Base-by-base conservation (phyloP, 2,329 filamentous ascomycete genomes). In the Epichloe gansuensis region DNA sequence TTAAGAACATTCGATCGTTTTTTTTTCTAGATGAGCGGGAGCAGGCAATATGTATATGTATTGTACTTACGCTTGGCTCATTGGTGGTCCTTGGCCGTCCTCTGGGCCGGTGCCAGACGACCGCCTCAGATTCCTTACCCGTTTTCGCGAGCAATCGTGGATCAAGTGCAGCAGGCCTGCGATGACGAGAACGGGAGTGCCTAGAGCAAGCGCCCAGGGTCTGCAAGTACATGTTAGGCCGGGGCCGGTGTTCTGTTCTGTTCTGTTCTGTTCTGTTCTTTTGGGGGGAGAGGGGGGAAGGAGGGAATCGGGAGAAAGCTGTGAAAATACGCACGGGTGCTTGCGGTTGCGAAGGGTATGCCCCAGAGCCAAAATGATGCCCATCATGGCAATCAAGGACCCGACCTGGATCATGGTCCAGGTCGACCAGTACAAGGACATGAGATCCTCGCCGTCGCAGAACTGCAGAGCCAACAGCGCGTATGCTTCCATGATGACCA, bases 321-420 rank as follows among this genome's bases (percentile, higher is more conserved):
- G 17, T 1, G 17, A 21, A 21, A 21, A 3, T 15, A 68, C 74
- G 66, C 57, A 77, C 67, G 78, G 78, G n/a, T 77, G 73, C 53
- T 71, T 70, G 47, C 72, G 66, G 40, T 76, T 68, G 39, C 68
- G 68, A 8, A 80, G 59, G 3, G 72, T 68, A 55, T 80, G 75
- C 38, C 71, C 68, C 27, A 79, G 64, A 39, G 77, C 72, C 3
- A 81, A 65, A 44, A 78, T 72, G 54, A 81, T 75, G 31, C 78
- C 78, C 12, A 74, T 61, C 59, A 81, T 78, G 53, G 78, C 78
- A 38, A 81, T 79, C 54, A 78, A 65, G 2, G 75, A 75, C 5
- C 78, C 78, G 2, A 81, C 65, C 57, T 81, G 78, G 5, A 80
- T 66, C 70, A 79, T 77, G 23, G 76, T 78, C 76, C 77, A 81